These are phyloP conservation scores for Aspergillus hortae DNA, from an alignment of 2,329 filamentous ascomycete genomes.

Conservation along the genomic window DNA sequence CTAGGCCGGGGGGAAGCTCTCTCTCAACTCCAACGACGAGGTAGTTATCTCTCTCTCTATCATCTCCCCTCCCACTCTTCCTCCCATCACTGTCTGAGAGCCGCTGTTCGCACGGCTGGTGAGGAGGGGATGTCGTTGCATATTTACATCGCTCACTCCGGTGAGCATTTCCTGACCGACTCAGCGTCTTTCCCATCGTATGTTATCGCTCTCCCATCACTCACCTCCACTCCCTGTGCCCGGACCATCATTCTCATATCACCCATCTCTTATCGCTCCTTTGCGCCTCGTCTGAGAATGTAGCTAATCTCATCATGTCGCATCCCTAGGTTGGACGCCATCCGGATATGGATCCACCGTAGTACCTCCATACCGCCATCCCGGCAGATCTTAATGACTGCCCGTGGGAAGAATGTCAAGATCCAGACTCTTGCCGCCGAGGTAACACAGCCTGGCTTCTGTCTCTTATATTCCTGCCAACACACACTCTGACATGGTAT, in stretches of 20 bases:
- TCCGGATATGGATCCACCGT: slow-evolving; percentile 75
- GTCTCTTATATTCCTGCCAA: background rate
- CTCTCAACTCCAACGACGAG: slow-evolving; percentile 5
- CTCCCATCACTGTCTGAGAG: slow-evolving; percentile 15
- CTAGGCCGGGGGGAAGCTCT: slow-evolving; percentile 17
- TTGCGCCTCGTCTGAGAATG: slow-evolving; percentile 1
- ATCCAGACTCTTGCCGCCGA: slow-evolving; percentile 75
- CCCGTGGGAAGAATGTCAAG: slow-evolving; percentile 79
- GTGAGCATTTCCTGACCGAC: slow-evolving; percentile 78
- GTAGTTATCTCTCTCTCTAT: slow-evolving; percentile 8
- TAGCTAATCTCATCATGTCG: slow-evolving; percentile 18
- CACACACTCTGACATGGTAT: background rate
- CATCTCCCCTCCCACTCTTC: slow-evolving; percentile 20
- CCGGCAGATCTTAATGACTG: slow-evolving; percentile 83
- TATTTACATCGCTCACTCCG: slow-evolving; percentile 89
- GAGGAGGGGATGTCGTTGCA: slow-evolving; percentile 73
- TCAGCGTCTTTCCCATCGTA: slow-evolving; percentile 71
- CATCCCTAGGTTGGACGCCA: slow-evolving; percentile 68
- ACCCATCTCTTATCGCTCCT: slow-evolving; percentile 1
- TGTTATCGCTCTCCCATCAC: slow-evolving; percentile 29
- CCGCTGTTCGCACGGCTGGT: slow-evolving; percentile 24
- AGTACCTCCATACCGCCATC: slow-evolving; percentile 70
- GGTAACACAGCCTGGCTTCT: slow-evolving; percentile 47
- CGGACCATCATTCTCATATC: slow-evolving; percentile 5
- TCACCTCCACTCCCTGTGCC: slow-evolving; percentile 1